phyloP scores from a whole-genome alignment of 176 grass and related monocot genomes.

The Poa pratensis region DNA sequence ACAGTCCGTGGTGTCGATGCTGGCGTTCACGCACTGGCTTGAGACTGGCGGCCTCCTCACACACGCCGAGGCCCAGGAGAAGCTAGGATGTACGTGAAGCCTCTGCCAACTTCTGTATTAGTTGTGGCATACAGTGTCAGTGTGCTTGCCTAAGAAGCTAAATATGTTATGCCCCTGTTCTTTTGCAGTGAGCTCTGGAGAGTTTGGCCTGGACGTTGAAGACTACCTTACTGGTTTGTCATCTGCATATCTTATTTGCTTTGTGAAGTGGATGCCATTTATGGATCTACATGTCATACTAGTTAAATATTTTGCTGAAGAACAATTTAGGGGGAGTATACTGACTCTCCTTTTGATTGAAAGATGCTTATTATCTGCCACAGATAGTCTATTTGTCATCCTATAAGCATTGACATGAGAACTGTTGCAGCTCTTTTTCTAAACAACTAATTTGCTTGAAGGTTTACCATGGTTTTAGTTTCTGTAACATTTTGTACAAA shows the following conservation, averaged over 20 bases:
- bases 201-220: constrained; percentile 92
- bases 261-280: constrained; percentile 4
- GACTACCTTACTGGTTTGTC: constrained; percentile 86
- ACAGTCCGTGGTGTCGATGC: constrained; percentile 72
- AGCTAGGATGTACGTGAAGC: constrained; percentile 68
- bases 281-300: neutral
- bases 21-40: constrained; percentile 85
- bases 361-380: constrained; percentile 18
- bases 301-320: constrained; percentile 5
- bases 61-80: constrained; percentile 87
- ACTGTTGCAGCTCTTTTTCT: neutral
- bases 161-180: constrained; percentile 12
- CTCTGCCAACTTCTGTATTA: constrained; percentile 7
- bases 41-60: constrained; percentile 75
- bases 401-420: neutral
- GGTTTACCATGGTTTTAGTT: constrained; percentile 7
- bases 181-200: constrained; percentile 78
- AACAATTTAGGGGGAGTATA: neutral
- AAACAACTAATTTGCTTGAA: constrained; percentile 20
- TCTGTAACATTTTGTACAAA: neutral
- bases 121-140: constrained; percentile 12
- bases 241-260: neutral
- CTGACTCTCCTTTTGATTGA: neutral
- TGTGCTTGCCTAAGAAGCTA: constrained; percentile 4
- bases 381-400: neutral